Conservation (phyloP, 2,329 filamentous ascomycete species). For the Diaporthe capsici region DNA sequence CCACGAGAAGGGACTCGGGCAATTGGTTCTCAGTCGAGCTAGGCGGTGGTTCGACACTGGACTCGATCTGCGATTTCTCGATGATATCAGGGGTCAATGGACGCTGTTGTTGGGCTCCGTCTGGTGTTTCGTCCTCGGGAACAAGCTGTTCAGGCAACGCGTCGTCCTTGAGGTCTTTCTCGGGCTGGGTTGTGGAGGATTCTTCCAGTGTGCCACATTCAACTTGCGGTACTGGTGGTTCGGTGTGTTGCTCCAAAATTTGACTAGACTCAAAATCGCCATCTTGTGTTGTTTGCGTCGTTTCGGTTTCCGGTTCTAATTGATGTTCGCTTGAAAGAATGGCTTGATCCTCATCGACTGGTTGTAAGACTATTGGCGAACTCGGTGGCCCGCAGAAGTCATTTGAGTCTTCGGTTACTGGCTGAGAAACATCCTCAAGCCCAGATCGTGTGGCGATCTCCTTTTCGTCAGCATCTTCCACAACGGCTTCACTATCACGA, state of each 20-base stretch:
- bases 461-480: constrained; percentile 40
- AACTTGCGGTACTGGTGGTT: background rate
- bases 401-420: background rate
- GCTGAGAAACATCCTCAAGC: constrained; percentile 9
- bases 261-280: background rate
- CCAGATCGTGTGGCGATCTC: constrained; percentile 28
- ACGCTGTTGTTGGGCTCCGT: background rate
- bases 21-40: background rate
- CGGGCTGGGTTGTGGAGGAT: background rate
- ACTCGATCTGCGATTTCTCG: background rate
- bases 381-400: constrained; percentile 2
- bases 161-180: background rate
- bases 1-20: background rate
- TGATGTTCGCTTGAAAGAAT: constrained; percentile 7
- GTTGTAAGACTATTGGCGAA: background rate
- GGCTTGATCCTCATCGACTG: background rate
- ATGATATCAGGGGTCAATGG: background rate
- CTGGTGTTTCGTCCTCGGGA: background rate
- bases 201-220: background rate
- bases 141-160: background rate
- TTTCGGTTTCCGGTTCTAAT: background rate
- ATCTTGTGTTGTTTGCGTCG: background rate
- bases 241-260: background rate
- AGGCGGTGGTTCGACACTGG: background rate
- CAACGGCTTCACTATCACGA: constrained; percentile 40